Conservation (phyloP, 2,329 filamentous ascomycete species). For the Hymenoscyphus scutula region DNA sequence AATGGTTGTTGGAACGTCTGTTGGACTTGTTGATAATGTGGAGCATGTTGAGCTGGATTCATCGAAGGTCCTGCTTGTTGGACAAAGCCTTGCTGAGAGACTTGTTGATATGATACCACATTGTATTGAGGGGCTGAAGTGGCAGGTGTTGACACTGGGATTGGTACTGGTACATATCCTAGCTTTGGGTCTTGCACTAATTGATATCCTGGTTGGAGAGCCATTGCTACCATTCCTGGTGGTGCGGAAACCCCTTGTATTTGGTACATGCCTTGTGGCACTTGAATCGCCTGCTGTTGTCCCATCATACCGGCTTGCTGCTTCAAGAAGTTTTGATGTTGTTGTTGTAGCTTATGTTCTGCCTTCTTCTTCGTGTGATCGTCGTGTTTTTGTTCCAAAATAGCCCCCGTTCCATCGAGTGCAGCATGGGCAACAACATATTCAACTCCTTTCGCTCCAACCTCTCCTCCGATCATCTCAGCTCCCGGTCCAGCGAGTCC, state of each 20-base stretch:
- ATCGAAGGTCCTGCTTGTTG: background rate
- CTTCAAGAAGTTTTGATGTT: conserved; percentile 36
- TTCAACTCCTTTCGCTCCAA: conserved; percentile 40
- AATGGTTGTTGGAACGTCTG: background rate
- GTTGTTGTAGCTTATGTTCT: conserved; percentile 36
- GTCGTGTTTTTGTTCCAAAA: conserved; percentile 39
- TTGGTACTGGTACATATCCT: conserved; percentile 5
- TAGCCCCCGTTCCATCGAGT: conserved; percentile 39
- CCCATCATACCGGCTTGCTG: conserved; percentile 28
- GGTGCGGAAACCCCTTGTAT: conserved; percentile 7
- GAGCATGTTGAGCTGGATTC: background rate
- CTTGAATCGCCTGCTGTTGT: conserved; percentile 9
- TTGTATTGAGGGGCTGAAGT: background rate
- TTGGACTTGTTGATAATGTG: conserved; percentile 14
- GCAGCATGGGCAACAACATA: conserved; percentile 39
- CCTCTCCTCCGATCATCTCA: conserved; percentile 38
- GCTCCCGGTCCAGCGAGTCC: conserved; percentile 39
- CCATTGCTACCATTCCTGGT: conserved; percentile 10
- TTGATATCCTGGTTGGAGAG: conserved; percentile 10
- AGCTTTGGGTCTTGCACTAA: conserved; percentile 7
- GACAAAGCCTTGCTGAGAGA: conserved; percentile 10
- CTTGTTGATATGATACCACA: background rate
- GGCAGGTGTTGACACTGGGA: background rate
- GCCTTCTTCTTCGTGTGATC: conserved; percentile 39
- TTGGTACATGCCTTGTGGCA: conserved; percentile 4